Evolutionary conservation across 306 rosid species (phyloP).

Genomic region (Cajanus cajan): DNA sequence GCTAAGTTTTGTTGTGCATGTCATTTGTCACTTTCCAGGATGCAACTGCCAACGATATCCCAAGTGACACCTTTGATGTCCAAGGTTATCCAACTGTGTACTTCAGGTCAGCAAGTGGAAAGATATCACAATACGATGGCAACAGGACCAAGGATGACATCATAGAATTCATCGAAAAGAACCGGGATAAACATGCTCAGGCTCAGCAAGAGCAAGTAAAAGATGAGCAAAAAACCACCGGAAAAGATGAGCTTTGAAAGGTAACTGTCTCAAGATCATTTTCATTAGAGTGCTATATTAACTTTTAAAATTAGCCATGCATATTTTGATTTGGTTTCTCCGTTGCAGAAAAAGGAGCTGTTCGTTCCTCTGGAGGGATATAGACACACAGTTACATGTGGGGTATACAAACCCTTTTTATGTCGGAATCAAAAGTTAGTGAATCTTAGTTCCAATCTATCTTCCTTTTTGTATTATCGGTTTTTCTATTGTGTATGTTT

Average conservation of each 20-base stretch:
- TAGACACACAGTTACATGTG: conserved; percentile 15
- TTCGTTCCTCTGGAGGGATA: not conserved
- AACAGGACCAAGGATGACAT: conserved; percentile 75
- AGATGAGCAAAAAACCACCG: conserved; percentile 36
- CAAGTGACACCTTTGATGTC: conserved; percentile 58
- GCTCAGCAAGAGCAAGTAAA: conserved; percentile 46
- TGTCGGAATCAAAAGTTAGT: conserved; percentile 27
- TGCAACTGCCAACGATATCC: conserved; percentile 83
- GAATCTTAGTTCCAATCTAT: conserved; percentile 32
- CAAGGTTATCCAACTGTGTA: conserved; percentile 85
- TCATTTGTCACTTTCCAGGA: conserved; percentile 52
- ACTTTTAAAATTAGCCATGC: not conserved
- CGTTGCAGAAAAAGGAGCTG: not conserved
- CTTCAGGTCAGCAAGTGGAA: conserved; percentile 78
- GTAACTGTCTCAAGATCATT: conserved; percentile 29
- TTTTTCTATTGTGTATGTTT: conserved; percentile 13
- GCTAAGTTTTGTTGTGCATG: not conserved
- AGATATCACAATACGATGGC: conserved; percentile 49
- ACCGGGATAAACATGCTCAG: conserved; percentile 49
- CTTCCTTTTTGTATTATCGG: not conserved
- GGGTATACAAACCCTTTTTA: conserved; percentile 22
- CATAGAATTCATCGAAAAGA: conserved; percentile 69
- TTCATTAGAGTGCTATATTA: not conserved
- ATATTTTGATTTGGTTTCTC: not conserved
- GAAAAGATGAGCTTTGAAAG: conserved; percentile 70